A percentile compares a stretch with the other conserved stretches of the same genome.
Conservation (phyloP, 1,284 basidiomycete genomes). For the Polyporus tsugae region DNA sequence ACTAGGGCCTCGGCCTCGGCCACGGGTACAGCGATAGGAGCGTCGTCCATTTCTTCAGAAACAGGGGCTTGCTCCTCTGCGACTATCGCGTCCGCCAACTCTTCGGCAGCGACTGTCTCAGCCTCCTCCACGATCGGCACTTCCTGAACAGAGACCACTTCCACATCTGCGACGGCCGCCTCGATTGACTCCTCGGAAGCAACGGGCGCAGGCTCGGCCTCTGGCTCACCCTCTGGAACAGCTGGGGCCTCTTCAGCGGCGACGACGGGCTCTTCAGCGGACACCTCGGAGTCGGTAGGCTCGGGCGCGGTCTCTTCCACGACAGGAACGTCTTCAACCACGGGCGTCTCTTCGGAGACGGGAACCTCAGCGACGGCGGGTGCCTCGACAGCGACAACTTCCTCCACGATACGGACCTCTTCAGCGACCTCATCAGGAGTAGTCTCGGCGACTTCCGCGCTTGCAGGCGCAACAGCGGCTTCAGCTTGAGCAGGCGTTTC, state of each 20-base stretch:
- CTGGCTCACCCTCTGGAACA: background rate
- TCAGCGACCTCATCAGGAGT: constrained; percentile 8
- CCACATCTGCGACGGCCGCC: constrained; percentile 14
- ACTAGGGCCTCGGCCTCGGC: background rate
- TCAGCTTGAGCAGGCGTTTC: constrained; percentile 7
- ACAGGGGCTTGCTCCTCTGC: background rate
- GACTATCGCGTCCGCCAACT: constrained; percentile 15
- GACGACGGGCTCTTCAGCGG: background rate
- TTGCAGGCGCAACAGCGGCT: background rate
- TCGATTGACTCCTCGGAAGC: background rate
- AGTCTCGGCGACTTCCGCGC: background rate
- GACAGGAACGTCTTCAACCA: background rate
- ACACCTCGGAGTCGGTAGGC: background rate
- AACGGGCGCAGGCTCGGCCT: background rate
- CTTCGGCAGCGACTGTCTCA: constrained; percentile 4
- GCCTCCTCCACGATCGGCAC: background rate
- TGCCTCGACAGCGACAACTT: background rate
- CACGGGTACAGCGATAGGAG: constrained; percentile 8
- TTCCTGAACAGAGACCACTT: constrained; percentile 11
- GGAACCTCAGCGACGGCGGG: background rate
- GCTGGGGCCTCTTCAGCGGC: background rate
- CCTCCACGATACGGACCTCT: constrained; percentile 6
- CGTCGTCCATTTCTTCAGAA: constrained; percentile 23
- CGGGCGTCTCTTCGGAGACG: background rate
- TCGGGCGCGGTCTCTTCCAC: background rate